Evolutionary conservation across 2,329 filamentous ascomycete genomes (phyloP).

Genomic region (Thelonectria discophora): DNA sequence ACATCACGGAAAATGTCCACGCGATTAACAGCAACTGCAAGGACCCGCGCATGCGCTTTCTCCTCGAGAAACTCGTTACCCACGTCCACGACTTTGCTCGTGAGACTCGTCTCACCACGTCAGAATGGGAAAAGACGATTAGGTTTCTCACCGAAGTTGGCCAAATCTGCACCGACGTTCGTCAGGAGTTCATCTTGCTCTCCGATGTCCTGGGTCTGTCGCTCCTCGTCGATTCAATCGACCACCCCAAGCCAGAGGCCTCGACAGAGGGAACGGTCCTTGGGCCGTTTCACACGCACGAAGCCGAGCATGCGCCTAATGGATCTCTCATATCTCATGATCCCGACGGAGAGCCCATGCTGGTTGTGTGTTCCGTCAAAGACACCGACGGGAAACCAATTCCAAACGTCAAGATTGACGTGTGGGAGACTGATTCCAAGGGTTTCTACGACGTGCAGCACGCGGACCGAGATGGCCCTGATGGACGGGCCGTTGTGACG

Average conservation of each 20-base stretch:
- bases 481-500: slow-evolving; percentile 43
- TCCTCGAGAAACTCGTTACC: slow-evolving; percentile 74
- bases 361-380: slow-evolving; percentile 73
- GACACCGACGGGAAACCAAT: slow-evolving; percentile 70
- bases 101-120: slow-evolving; percentile 74
- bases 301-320: slow-evolving; percentile 63
- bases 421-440: slow-evolving; percentile 81
- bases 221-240: slow-evolving; percentile 79
- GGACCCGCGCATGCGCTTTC: slow-evolving; percentile 70
- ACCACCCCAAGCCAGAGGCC: slow-evolving; percentile 75
- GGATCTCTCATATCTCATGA: slow-evolving; percentile 71
- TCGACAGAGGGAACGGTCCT: slow-evolving; percentile 79
- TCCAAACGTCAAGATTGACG: slow-evolving; percentile 71
- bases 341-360: slow-evolving; percentile 69
- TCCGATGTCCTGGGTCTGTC: slow-evolving; percentile 79
- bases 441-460: slow-evolving; percentile 83
- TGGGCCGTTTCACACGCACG: slow-evolving; percentile 80
- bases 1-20: slow-evolving; percentile 77
- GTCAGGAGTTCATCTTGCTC: slow-evolving; percentile 78
- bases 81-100: slow-evolving; percentile 81
- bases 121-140: slow-evolving; percentile 77
- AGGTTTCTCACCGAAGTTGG: slow-evolving; percentile 74
- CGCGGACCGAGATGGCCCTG: slow-evolving; percentile 57
- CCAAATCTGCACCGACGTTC: slow-evolving; percentile 72
- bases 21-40: slow-evolving; percentile 73